A percentile compares a stretch with the other conserved stretches of the same genome.
Conservation (phyloP, 2,329 filamentous ascomycete genomes). For the Cephalotrichum gorgonifer region DNA sequence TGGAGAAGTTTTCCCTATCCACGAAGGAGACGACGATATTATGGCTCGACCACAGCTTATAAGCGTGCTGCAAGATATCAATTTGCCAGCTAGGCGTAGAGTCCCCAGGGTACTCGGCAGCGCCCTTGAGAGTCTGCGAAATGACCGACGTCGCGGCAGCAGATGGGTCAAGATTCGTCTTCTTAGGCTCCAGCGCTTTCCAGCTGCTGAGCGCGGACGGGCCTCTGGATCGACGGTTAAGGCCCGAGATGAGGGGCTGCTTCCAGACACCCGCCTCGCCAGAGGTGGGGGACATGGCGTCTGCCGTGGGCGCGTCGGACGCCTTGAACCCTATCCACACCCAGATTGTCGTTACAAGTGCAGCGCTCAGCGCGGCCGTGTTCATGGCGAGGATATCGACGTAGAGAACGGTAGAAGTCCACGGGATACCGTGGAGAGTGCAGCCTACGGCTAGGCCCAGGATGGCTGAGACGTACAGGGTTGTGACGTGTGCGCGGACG, state of each 20-base stretch:
- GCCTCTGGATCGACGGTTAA: constrained; percentile 1
- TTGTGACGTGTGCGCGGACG: constrained; percentile 19
- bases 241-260: constrained; percentile 6
- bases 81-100: background rate
- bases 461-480: constrained; percentile 19
- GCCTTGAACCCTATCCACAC: constrained; percentile 15
- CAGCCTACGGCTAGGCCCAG: constrained; percentile 21
- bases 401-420: constrained; percentile 16
- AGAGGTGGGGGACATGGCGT: background rate
- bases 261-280: background rate
- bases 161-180: constrained; percentile 1
- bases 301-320: background rate
- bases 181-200: constrained; percentile 8
- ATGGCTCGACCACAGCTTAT: constrained; percentile 14
- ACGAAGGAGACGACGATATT: constrained; percentile 13
- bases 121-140: background rate
- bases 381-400: constrained; percentile 21
- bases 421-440: constrained; percentile 18
- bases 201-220: constrained; percentile 7
- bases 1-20: constrained; percentile 15
- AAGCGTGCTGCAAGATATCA: constrained; percentile 11
- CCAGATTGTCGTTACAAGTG: constrained; percentile 19
- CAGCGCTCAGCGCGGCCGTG: constrained; percentile 18
- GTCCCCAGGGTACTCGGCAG: constrained; percentile 1
- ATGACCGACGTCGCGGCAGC: background rate